A percentile compares a stretch with the other conserved stretches of the same genome.
Conservation (phyloP, 352 stramenopile species). For the Phytophthora litchii region DNA sequence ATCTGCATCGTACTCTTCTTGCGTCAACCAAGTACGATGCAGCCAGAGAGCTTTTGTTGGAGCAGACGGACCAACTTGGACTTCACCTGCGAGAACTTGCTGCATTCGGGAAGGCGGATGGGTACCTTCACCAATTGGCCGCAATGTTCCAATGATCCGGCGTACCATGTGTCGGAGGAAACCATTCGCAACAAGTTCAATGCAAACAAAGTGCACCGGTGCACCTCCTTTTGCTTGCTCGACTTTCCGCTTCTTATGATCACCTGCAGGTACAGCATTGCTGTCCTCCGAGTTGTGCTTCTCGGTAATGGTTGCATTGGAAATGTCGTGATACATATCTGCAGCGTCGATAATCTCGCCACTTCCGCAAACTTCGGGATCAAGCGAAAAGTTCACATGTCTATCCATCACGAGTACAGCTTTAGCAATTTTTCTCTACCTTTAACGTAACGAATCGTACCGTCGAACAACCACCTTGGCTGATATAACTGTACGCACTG, state of each 20-base stretch:
- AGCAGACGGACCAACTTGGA: conserved; percentile 69
- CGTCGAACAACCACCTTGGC: conserved; percentile 61
- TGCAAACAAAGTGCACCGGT: conserved; percentile 78
- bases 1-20: conserved; percentile 75
- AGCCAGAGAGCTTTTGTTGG: conserved; percentile 84
- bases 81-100: conserved; percentile 62
- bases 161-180: conserved; percentile 91
- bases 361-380: conserved; percentile 55
- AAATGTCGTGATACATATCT: conserved; percentile 35
- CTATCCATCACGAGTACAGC: conserved; percentile 29
- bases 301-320: conserved; percentile 6
- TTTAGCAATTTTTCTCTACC: not conserved
- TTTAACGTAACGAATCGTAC: conserved; percentile 30
- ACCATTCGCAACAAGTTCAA: conserved; percentile 83
- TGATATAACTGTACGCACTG: conserved; percentile 71
- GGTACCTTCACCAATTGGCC: conserved; percentile 78
- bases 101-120: conserved; percentile 61
- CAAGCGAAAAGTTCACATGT: conserved; percentile 75
- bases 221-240: conserved; percentile 17
- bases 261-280: conserved; percentile 17
- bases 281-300: conserved; percentile 14
- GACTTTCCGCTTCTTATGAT: conserved; percentile 53
- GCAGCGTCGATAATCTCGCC: conserved; percentile 56
- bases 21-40: conserved; percentile 83
- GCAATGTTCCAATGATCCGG: conserved; percentile 81